These are phyloP conservation scores for Phalaenopsis equestris DNA, from an alignment of 106 monocot genomes.

Conservation along the genomic window DNA sequence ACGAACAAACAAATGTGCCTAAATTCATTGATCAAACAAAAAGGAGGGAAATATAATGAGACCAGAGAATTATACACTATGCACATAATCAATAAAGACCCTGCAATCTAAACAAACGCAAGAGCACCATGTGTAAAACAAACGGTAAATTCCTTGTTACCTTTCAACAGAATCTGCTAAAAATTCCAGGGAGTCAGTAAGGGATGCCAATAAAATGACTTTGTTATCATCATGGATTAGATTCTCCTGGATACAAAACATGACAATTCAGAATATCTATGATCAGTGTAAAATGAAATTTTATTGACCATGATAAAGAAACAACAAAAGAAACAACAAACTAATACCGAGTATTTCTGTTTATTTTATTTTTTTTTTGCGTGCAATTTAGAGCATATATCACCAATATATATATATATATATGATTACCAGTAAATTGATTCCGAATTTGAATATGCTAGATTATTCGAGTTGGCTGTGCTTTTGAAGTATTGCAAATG, in stretches of 20 bases:
- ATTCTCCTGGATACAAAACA: slow-evolving; percentile 64
- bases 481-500: too few relatives aligned
- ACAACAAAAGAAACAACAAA: not conserved
- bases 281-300: not conserved
- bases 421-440: not conserved
- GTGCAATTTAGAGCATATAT: not conserved
- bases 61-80: not conserved
- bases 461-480: too few relatives aligned
- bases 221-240: slow-evolving; percentile 91
- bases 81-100: not conserved
- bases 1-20: not conserved
- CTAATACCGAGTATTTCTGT: not conserved
- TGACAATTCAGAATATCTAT: not conserved
- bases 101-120: not conserved
- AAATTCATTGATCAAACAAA: not conserved
- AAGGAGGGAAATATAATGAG: not conserved
- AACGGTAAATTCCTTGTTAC: slow-evolving; percentile 24
- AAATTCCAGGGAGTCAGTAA: slow-evolving; percentile 97
- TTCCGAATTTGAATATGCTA: too few relatives aligned
- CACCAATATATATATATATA: not conserved
- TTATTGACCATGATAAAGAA: not conserved
- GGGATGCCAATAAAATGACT: slow-evolving; percentile 86
- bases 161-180: slow-evolving; percentile 93
- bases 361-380: not conserved
- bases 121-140: not conserved